phyloP scores from a whole-genome alignment of 257 asterid genomes.

The Solanum acaule region DNA sequence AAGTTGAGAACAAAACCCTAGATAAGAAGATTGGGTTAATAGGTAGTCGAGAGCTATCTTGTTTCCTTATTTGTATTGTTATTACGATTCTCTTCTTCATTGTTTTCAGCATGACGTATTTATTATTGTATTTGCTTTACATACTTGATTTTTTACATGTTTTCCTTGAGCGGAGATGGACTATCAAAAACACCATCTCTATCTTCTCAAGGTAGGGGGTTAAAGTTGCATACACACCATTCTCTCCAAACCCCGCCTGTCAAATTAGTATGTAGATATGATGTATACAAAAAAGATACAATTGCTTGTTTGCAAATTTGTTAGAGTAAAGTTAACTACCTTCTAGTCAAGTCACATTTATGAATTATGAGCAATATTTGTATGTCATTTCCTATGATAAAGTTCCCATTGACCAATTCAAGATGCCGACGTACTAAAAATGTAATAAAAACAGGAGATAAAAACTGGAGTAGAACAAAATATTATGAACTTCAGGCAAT shows the following conservation, averaged over 20 bases:
- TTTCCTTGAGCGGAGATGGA: not conserved
- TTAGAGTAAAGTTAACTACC: not conserved
- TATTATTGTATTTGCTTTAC: not conserved
- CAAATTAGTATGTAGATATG: not conserved
- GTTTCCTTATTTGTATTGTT: not conserved
- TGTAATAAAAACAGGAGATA: not conserved
- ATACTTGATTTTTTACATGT: rapidly evolving
- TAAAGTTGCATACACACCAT: too few species aligned
- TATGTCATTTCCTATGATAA: not conserved
- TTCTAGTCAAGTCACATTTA: not conserved
- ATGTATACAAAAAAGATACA: not conserved
- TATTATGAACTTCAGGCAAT: not conserved
- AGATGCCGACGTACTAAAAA: not conserved
- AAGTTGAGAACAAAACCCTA: not conserved
- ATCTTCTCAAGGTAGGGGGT: not conserved
- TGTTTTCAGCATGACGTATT: not conserved
- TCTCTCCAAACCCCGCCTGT: not conserved
- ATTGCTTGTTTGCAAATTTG: not conserved
- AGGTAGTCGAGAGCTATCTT: not conserved
- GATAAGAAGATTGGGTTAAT: not conserved
- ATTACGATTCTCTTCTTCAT: not conserved
- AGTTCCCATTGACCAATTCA: not conserved
- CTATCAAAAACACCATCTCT: not conserved
- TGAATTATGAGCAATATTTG: not conserved
- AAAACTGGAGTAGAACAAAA: not conserved